phyloP scores from a whole-genome alignment of 1,284 basidiomycete species.

The Blastosporella zonata region DNA sequence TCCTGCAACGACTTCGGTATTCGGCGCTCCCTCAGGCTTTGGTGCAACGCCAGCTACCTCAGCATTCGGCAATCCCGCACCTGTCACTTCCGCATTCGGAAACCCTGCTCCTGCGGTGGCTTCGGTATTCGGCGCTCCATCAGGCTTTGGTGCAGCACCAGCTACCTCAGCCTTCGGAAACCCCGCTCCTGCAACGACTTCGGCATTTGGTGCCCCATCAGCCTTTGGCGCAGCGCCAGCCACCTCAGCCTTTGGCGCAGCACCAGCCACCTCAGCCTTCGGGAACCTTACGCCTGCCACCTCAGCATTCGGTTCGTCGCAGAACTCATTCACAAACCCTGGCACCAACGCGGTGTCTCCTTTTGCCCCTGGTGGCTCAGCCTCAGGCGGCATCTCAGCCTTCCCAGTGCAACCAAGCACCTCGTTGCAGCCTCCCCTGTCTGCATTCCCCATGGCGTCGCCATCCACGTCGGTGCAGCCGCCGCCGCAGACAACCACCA shows the following conservation, averaged over 20 bases:
- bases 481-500: background rate
- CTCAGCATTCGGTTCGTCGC: background rate
- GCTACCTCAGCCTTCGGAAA: conserved; percentile 32
- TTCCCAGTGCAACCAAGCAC: conserved; percentile 13
- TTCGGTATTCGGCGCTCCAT: conserved; percentile 20
- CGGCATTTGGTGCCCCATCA: conserved; percentile 18
- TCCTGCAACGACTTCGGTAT: conserved; percentile 19
- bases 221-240: conserved; percentile 21
- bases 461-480: conserved; percentile 15
- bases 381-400: background rate
- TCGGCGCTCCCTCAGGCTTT: conserved; percentile 11
- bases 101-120: conserved; percentile 8
- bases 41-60: no score
- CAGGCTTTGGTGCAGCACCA: no score
- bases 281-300: background rate
- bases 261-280: conserved; percentile 10
- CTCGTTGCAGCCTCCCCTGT: background rate
- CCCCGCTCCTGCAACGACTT: conserved; percentile 18
- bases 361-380: conserved; percentile 10
- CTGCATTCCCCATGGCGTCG: conserved; percentile 20
- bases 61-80: conserved; percentile 28
- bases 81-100: conserved; percentile 23
- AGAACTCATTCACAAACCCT: conserved; percentile 14
- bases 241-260: conserved; percentile 7
- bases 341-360: conserved; percentile 8